phyloP scores from a whole-genome alignment of 2,329 filamentous ascomycete genomes.

The Lasiodiplodia sp. region DNA sequence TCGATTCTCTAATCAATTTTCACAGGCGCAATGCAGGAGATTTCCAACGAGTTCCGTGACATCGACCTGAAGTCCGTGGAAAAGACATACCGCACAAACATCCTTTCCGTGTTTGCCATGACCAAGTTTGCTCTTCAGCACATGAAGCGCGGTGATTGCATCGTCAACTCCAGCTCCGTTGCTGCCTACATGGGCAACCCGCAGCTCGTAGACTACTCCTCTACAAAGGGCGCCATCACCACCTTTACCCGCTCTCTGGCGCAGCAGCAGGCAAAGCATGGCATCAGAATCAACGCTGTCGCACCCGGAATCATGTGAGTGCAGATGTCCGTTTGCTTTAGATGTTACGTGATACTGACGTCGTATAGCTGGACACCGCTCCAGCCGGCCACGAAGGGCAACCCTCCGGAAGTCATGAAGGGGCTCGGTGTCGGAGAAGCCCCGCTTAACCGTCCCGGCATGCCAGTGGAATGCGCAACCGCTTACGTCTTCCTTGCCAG shows the following conservation, averaged over 20 bases:
- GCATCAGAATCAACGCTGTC: constrained; percentile 61
- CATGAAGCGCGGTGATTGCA: constrained; percentile 44
- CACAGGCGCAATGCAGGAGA: constrained; percentile 61
- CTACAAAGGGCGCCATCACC: constrained; percentile 66
- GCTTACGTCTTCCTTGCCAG: constrained; percentile 40
- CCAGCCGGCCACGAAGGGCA: constrained; percentile 51
- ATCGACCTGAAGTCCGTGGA: constrained; percentile 64
- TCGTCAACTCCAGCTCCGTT: constrained; percentile 64
- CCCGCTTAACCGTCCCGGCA: constrained; percentile 40
- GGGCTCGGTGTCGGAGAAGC: constrained; percentile 36
- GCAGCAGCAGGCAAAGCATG: constrained; percentile 61
- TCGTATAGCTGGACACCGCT: constrained; percentile 48
- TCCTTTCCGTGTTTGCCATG: constrained; percentile 26
- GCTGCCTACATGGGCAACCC: constrained; percentile 62
- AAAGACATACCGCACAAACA: constrained; percentile 57
- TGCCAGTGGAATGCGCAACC: constrained; percentile 41
- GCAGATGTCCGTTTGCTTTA: background rate
- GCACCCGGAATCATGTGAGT: constrained; percentile 38
- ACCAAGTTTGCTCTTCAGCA: constrained; percentile 31
- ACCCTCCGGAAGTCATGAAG: constrained; percentile 37
- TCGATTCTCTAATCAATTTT: background rate
- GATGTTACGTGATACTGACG: background rate
- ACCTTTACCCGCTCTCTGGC: constrained; percentile 63
- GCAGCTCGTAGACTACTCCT: constrained; percentile 58
- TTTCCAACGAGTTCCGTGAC: constrained; percentile 60